Evolutionary conservation across 768 basidiomycete genomes (phyloP), one percentile per base, ranked within the genome.

Genomic region (Tricholoma terreum): DNA sequence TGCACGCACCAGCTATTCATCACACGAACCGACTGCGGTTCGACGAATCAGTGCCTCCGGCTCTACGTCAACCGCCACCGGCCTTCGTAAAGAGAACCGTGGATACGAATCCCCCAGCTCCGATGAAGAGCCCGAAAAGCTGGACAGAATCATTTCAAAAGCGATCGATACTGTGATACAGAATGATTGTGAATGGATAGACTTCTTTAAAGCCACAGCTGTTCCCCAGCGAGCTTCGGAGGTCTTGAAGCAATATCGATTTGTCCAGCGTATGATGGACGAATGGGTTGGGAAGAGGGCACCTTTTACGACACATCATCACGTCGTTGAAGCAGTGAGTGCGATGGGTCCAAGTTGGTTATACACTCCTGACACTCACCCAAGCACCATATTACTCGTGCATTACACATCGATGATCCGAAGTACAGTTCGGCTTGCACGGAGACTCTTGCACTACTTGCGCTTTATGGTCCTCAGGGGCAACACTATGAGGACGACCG

Each of bases 381-480:
- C 54, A 31, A 86, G 84, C 68, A 60, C 35, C 85, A 89, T 56
- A 76, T 90, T 24, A 70, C 80, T 64, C 70, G 67, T 36, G 83
- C 82, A 7, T 71, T 90, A 50, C 71, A 73, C 17, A 65, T 86
- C 14, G 72, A 77, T 33, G 64, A 70, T 36, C 58, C 61, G 5
- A 65, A 67, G 22, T 85, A 79, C 73, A 75, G 77, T 2, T 64
- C 74, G 9, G 75, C 76, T 27, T 84, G 83, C 65, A 69, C 70
- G 14, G 84, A 84, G 61, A 82, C 80, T 6, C 67, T 84, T 49
- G 48, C 55, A 9, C 79, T 89, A 35, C 68, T 87, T 40, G 67
- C 63, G 15, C 69, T 81, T 52, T 89, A 89, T 62, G 88, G 88
- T 2, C 76, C 78, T 27, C 68, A 77, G 8, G 86, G 86, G 6